A percentile compares a stretch with the other conserved stretches of the same genome.
phyloP scores from a whole-genome alignment of 768 basidiomycete genomes.

The Lactarius sanguifluus region DNA sequence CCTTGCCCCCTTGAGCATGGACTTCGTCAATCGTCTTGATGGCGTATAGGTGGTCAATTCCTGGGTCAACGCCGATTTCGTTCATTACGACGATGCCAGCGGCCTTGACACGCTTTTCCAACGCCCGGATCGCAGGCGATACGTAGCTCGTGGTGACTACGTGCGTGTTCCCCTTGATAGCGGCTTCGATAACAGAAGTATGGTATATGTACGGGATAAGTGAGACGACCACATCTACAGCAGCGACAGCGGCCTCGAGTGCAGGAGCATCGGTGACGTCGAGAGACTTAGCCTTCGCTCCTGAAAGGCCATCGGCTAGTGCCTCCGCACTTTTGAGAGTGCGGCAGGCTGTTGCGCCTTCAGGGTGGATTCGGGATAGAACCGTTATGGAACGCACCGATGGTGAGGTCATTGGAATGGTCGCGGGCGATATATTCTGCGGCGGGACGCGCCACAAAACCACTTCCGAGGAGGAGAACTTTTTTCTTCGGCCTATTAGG shows the following conservation, averaged over 20 bases:
- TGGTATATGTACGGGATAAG: constrained; percentile 96
- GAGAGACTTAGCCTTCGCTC: constrained; percentile 71
- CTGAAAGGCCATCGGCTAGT: constrained; percentile 66
- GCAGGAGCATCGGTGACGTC: constrained; percentile 72
- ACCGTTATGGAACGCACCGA: constrained; percentile 52
- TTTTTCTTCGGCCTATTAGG: constrained; percentile 58
- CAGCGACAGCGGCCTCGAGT: constrained; percentile 78
- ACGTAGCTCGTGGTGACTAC: constrained; percentile 98
- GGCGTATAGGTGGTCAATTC: constrained; percentile 92
- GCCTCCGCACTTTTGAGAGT: constrained; percentile 75
- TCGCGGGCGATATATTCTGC: constrained; percentile 89
- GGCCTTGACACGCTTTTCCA: constrained; percentile 75
- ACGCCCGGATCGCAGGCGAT: constrained; percentile 84
- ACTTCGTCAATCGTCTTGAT: constrained; percentile 93
- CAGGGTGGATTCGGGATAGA: constrained; percentile 10
- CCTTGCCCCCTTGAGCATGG: constrained; percentile 93
- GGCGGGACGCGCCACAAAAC: constrained; percentile 94
- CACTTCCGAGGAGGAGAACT: constrained; percentile 89
- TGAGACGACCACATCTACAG: constrained; percentile 91
- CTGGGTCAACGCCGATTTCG: constrained; percentile 96
- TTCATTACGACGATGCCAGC: constrained; percentile 96
- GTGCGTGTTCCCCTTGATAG: constrained; percentile 83
- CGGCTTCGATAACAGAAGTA: constrained; percentile 85
- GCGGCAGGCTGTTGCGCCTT: constrained; percentile 65
- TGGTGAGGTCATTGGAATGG: constrained; percentile 78